These are phyloP conservation scores for Phaffia tasmanica DNA, from an alignment of 768 basidiomycete genomes.

Conservation along the genomic window DNA sequence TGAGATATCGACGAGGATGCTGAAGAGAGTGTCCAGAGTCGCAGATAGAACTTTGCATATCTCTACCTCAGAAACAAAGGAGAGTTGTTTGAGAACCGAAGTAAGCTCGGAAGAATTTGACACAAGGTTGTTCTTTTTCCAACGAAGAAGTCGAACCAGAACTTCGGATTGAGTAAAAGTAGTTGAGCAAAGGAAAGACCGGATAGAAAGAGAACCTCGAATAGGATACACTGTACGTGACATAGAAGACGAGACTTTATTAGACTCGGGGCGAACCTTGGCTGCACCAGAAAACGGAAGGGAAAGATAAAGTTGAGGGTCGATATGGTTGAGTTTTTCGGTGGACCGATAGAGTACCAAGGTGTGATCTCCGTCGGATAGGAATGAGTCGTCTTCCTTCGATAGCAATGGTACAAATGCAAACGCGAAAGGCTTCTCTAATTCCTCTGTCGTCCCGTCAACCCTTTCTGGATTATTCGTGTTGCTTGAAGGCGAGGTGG, in stretches of 20 bases:
- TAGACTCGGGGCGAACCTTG: conserved; percentile 45
- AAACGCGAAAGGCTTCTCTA: conserved; percentile 78
- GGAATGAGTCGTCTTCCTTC: conserved; percentile 54
- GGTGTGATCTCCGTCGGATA: conserved; percentile 80
- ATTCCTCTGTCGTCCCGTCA: conserved; percentile 36
- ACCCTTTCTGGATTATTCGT: conserved; percentile 40
- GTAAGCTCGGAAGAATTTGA: conserved; percentile 54
- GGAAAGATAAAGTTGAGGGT: conserved; percentile 59
- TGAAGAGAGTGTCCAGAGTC: conserved; percentile 87
- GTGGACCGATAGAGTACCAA: conserved; percentile 66
- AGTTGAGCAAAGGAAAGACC: conserved; percentile 85
- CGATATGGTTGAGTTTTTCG: conserved; percentile 54
- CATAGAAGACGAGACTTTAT: conserved; percentile 34
- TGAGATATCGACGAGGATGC: conserved; percentile 52
- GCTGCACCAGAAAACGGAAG: conserved; percentile 48
- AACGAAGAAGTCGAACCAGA: conserved; percentile 64
- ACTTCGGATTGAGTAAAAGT: conserved; percentile 82
- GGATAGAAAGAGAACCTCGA: conserved; percentile 65
- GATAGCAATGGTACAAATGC: conserved; percentile 81
- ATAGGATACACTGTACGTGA: conserved; percentile 56
- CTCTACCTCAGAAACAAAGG: conserved; percentile 86
- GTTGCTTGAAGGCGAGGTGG: background rate
- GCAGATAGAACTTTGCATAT: conserved; percentile 84
- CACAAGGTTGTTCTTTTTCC: conserved; percentile 51
- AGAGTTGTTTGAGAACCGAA: conserved; percentile 67